These are phyloP conservation scores for Hanseniaspora occidentalis DNA, from an alignment of 805 yeast species.

Conservation along the genomic window DNA sequence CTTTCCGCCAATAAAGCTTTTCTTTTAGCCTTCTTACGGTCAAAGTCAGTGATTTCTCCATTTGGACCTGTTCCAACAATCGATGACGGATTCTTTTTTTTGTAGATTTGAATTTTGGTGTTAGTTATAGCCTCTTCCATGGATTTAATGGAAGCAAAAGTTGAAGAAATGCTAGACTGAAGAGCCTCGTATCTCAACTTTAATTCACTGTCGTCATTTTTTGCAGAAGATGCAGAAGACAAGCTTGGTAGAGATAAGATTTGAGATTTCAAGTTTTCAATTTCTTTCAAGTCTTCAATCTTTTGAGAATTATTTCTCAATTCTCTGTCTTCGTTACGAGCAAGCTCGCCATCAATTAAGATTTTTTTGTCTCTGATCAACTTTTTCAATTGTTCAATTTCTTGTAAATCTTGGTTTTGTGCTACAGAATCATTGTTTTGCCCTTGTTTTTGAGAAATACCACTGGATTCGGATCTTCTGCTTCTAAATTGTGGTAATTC, in stretches of 20 bases:
- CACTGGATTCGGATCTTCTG: constrained; percentile 29
- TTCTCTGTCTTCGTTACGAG: constrained; percentile 25
- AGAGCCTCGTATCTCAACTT: constrained; percentile 45
- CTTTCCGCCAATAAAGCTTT: constrained; percentile 70
- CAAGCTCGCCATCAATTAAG: constrained; percentile 35
- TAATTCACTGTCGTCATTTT: constrained; percentile 27
- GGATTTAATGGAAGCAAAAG: constrained; percentile 49
- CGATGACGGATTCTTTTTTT: constrained; percentile 55
- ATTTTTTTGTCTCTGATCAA: constrained; percentile 61
- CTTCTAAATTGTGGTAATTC: constrained; percentile 61
- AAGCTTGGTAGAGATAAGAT: constrained; percentile 36
- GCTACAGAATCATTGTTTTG: constrained; percentile 9
- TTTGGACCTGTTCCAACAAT: constrained; percentile 77
- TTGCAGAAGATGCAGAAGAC: constrained; percentile 14
- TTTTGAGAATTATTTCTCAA: constrained; percentile 18
- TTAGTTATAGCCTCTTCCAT: constrained; percentile 58
- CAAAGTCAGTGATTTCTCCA: constrained; percentile 77
- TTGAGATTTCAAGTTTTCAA: constrained; percentile 51
- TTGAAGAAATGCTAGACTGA: constrained; percentile 58
- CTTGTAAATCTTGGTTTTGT: constrained; percentile 13
- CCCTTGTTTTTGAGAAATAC: constrained; percentile 8
- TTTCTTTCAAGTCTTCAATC: constrained; percentile 36
- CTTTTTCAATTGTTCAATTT: constrained; percentile 44
- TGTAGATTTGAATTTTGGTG: constrained; percentile 53
- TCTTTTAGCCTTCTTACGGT: constrained; percentile 66